Conservation (phyloP, 371 early-diverging fungal genomes). For the Blastocladiella emersonii region DNA sequence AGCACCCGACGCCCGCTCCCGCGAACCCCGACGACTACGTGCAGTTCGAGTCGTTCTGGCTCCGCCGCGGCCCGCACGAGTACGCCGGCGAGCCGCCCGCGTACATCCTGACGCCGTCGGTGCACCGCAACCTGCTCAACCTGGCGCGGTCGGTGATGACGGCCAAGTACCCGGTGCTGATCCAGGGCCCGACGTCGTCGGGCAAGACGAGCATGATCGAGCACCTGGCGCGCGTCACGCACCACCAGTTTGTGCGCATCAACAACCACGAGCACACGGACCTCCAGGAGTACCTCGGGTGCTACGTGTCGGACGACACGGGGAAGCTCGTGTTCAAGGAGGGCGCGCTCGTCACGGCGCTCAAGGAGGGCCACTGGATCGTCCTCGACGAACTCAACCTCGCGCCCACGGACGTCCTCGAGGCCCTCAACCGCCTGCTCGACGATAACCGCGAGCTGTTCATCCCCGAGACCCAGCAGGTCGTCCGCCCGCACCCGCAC, state of each 20-base stretch:
- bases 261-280: slow-evolving; percentile 99
- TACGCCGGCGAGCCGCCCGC: slow-evolving; percentile 24
- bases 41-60: slow-evolving; percentile 77
- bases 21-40: slow-evolving; percentile 33
- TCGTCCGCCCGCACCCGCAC: slow-evolving; percentile 87
- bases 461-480: slow-evolving; percentile 93
- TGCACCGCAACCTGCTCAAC: slow-evolving; percentile 65
- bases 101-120: slow-evolving; percentile 85
- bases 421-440: slow-evolving; percentile 96
- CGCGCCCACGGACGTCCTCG: slow-evolving; percentile 98
- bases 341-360: slow-evolving; percentile 91
- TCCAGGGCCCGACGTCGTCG: slow-evolving; percentile 99
- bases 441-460: slow-evolving; percentile 98
- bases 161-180: slow-evolving; percentile 86
- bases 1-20: background rate
- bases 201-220: slow-evolving; percentile 99
- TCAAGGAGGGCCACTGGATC: slow-evolving; percentile 97
- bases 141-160: slow-evolving; percentile 89
- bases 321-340: slow-evolving; percentile 89
- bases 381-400: slow-evolving; percentile 99
- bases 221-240: slow-evolving; percentile 84
- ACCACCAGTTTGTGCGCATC: slow-evolving; percentile 93
- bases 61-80: slow-evolving; percentile 49
- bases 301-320: slow-evolving; percentile 64
- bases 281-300: slow-evolving; percentile 95